Base-by-base conservation (phyloP, 495 filamentous ascomycete species). In the Xylaria intraflava region DNA sequence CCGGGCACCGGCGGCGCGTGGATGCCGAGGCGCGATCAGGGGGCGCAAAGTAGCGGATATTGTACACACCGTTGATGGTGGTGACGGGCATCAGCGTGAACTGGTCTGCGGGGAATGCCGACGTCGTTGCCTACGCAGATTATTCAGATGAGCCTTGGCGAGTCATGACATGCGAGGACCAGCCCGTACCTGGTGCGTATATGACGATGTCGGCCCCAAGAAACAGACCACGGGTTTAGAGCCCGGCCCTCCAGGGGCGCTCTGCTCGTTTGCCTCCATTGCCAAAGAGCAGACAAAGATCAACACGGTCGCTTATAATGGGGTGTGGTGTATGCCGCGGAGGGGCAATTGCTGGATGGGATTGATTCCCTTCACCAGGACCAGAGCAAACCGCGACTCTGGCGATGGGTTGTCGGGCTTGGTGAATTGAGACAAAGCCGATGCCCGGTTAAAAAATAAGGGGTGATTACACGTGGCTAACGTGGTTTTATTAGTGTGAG, bases 141-240 rank as follows among this genome's bases (percentile, higher is more conserved):
- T 16, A 11, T 20, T n/a, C n/a, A 24, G 10, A 24, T 46, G 4
- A 53, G 27, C 9, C 24, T 22, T 22, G 9, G 22, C 10, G 1
- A n/a, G 11, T 3, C 12, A 42, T 6, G 12, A 33, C 11, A 31
- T 7, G 17, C 16, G 1, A 20, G 43, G 23, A 14, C n/a, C 20
- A 14, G 26, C 30, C 26, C 33, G 39, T 78, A 94, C 91, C 82
- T 96, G 91, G 69, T 97, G 91, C 9, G 93, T 91, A 69, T 94
- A 95, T 9, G 90, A 92, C 4, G 87, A 81, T 16, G 74, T 58
- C 10, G 92, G 91, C 16, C 92, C 92, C n/a, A 97, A 69, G 65
- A 86, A 97, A 31, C 87, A 85, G 22, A 95, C 87, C 7, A 65
- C 55, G 9, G 65, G 69, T 46, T 67, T 68, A 35, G 44, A 53